These are phyloP conservation scores for Colletotrichum musae DNA, from an alignment of 2,329 filamentous ascomycete genomes.

Conservation along the genomic window DNA sequence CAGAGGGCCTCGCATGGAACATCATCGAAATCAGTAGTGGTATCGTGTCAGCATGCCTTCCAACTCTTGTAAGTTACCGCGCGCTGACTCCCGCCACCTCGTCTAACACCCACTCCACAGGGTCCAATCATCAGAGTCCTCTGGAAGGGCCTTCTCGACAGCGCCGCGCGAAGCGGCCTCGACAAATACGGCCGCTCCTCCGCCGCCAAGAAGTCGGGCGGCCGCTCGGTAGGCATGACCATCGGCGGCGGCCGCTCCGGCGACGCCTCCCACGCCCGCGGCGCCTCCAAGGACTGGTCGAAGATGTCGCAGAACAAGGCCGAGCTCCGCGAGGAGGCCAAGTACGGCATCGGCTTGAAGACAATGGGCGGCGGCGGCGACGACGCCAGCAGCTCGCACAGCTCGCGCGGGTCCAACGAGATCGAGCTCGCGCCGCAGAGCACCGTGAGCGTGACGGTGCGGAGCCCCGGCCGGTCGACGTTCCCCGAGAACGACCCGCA, in stretches of 20 bases:
- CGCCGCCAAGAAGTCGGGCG: constrained; percentile 26
- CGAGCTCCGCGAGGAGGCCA: constrained; percentile 25
- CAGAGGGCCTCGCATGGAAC: constrained; percentile 35
- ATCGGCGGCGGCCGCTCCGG: constrained; percentile 35
- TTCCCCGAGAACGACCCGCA: constrained; percentile 12
- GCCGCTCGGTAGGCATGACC: constrained; percentile 23
- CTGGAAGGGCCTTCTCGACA: constrained; percentile 33
- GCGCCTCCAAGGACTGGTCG: constrained; percentile 31
- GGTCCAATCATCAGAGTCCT: constrained; percentile 28
- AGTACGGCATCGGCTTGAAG: constrained; percentile 42
- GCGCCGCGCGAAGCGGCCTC: constrained; percentile 21
- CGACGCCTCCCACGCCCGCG: neutral
- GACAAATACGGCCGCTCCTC: constrained; percentile 24
- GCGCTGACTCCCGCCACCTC: too few species aligned
- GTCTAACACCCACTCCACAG: neutral
- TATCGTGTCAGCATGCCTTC: constrained; percentile 36
- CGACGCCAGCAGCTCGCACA: constrained; percentile 38
- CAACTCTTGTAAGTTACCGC: constrained; percentile 20
- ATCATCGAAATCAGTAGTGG: constrained; percentile 38
- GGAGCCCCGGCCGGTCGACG: constrained; percentile 1
- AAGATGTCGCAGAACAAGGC: constrained; percentile 17
- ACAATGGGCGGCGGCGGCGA: constrained; percentile 39
- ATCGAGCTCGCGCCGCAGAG: constrained; percentile 22
- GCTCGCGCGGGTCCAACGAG: constrained; percentile 30
- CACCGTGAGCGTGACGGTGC: constrained; percentile 28